Evolutionary conservation across 2,329 filamentous ascomycete genomes (phyloP), one percentile per base, ranked within the genome.

Genomic region (Geosmithia morbida): DNA sequence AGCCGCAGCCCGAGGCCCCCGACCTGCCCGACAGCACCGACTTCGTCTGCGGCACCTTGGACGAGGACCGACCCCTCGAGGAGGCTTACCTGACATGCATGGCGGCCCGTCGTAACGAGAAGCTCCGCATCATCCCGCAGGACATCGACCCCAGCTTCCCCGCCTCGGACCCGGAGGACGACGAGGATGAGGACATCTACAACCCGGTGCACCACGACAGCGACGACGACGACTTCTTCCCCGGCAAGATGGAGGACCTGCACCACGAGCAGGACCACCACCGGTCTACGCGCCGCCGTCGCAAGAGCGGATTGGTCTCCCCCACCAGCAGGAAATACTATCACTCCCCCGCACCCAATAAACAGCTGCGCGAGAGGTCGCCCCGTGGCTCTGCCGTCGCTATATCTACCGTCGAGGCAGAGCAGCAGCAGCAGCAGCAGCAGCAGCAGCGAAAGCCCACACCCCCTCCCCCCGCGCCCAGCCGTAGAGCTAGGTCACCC

Each of bases 81-180:
- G 87, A 89, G 54, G 90, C 87, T 1, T 98, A 96, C 62, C 75
- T 94, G 48, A 85, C 86, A 2, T 87, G 85, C 56, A 74, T 94
- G 49, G 85, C 89, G 57, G 81, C 86, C 48, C 82, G 85, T 54
- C 83, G 88, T 55, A 82, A 82, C 44, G 81, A 83, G 54, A 95
- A 89, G 66, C 83, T 89, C 51, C 81, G 84, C 52, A 61, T 79
- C 29, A 87, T 90, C 29, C 90, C 92, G n/a, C 92, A 97, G 60
- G 92, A 97, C 56, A 94, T 96, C 50, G 92, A 98, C 59, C 92
- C 92, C 1, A 96, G 89, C 59, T 98, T 98, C 61, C 92, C 92
- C 0, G 89, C 88, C 1, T 95, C 89, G 0, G 92, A 97, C 55
- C 85, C 84, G 0, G 92, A 98, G 55, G 81, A 88, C 54, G 83